Conservation (phyloP, 2,329 filamentous ascomycete species). For the Fusarium miscanthi region DNA sequence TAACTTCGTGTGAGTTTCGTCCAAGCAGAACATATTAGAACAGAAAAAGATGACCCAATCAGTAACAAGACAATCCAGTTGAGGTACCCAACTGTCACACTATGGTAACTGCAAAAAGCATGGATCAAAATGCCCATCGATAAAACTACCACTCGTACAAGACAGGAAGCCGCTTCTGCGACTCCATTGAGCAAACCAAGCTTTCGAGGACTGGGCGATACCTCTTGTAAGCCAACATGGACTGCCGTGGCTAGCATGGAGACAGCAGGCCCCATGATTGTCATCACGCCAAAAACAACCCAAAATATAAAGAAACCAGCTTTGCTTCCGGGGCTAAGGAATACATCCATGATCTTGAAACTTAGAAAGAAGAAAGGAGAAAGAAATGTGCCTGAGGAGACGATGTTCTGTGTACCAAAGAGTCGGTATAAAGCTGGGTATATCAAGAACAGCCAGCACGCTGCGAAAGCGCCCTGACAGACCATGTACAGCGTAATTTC, state of each 20-base stretch:
- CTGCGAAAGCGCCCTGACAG: not conserved
- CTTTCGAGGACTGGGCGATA: not conserved
- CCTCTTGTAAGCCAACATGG: not conserved
- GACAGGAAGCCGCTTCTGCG: not conserved
- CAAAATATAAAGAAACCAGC: not conserved
- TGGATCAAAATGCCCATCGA: not conserved
- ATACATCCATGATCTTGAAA: not conserved
- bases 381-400: fast-evolving
- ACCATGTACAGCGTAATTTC: not conserved
- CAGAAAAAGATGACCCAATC: not conserved
- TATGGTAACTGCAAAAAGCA: not conserved
- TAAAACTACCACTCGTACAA: not conserved
- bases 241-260: not conserved
- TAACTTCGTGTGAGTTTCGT: not conserved
- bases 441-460: not conserved
- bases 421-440: not conserved
- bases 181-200: not conserved
- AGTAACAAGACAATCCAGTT: not conserved
- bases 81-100: not conserved
- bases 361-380: not conserved
- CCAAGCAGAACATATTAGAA: not conserved
- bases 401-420: not conserved
- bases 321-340: not conserved
- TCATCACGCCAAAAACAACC: not conserved
- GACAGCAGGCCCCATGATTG: not conserved